phyloP scores from a whole-genome alignment of 345 rosid genomes.

The Heritiera littoralis region DNA sequence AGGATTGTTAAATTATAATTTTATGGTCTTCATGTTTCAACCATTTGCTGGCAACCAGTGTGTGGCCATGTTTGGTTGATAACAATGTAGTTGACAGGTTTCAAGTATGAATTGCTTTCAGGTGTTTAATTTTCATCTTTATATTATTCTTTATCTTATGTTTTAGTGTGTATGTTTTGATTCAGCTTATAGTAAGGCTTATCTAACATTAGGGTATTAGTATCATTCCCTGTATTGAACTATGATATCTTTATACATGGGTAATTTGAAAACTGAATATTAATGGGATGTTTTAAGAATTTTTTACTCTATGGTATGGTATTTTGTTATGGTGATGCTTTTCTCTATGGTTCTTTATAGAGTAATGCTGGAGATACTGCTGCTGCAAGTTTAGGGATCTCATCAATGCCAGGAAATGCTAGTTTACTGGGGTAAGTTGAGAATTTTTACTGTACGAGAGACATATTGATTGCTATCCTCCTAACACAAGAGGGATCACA shows the following conservation, averaged over 20 bases:
- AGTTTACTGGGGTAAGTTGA: conserved; percentile 83
- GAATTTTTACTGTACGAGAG: conserved; percentile 9
- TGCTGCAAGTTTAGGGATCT: conserved; percentile 52
- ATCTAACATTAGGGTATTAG: conserved; percentile 6
- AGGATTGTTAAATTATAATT: neutral
- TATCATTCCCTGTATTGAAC: neutral
- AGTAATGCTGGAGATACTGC: conserved; percentile 59
- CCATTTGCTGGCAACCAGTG: neutral
- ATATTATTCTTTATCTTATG: neutral
- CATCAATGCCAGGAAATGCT: conserved; percentile 81
- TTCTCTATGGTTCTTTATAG: conserved; percentile 35
- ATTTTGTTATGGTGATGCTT: conserved; percentile 22
- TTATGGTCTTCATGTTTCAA: neutral
- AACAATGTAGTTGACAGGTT: neutral
- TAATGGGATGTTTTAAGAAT: neutral
- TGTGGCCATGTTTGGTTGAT: neutral
- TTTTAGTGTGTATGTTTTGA: neutral
- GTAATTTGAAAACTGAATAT: neutral
- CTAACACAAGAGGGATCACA: neutral
- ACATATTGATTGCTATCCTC: neutral
- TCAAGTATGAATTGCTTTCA: conserved; percentile 2
- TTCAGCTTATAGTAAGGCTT: neutral
- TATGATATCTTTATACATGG: neutral
- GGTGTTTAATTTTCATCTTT: conserved; percentile 1
- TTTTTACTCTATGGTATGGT: neutral